Base-by-base conservation (phyloP, 139 green algal genomes). In the Zygnema cylindricum region DNA sequence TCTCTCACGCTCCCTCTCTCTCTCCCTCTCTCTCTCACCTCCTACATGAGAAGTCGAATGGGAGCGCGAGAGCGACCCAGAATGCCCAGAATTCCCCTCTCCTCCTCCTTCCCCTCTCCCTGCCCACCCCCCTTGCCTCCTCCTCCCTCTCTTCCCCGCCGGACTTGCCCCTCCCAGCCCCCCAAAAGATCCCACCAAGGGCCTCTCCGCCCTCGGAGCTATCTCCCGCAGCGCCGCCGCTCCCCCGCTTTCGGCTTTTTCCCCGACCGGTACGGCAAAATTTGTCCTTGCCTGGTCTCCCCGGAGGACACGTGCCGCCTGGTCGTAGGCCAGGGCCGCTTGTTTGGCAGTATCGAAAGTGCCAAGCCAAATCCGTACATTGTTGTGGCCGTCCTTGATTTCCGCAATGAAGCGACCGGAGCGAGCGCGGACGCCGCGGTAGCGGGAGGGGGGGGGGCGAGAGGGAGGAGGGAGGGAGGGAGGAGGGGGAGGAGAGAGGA, bases 371-470 rank as follows among this genome's bases (percentile, higher is more conserved):
- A 42, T 71, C 23, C 78, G 38, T 41, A 85, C 78, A 11, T 63
- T 63, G 42, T 69, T 77, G 30, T 55, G 69, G 1, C 40, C 77
- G 78, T 85, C 78, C 78, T 85, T 85, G 2, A 85, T 85, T 76
- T 85, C 78, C 0, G 78, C 78, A 25, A 85, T 75, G 42, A 39
- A 85, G 22, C 38, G 22, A 7, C 78, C 78, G 49, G 7, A 25
- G 38, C 78, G 38, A 35, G 69, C 69, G 36, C 78, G 39, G 22
- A 85, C 78, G 1, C 78, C 78, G 41, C 76, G 43, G 76, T 83
- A 83, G 49, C 49, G 49, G 16, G 49, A 63, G 49, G 16, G 49
- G 16, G 49, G 7, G 49, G 49, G 49, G 49, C 7, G 49, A 16
- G 16, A 16, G 49, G 49, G 16, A 16, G 49, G 49, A 63, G 49